phyloP scores from a whole-genome alignment of 805 yeast species.

The Nakazawaea populi region DNA sequence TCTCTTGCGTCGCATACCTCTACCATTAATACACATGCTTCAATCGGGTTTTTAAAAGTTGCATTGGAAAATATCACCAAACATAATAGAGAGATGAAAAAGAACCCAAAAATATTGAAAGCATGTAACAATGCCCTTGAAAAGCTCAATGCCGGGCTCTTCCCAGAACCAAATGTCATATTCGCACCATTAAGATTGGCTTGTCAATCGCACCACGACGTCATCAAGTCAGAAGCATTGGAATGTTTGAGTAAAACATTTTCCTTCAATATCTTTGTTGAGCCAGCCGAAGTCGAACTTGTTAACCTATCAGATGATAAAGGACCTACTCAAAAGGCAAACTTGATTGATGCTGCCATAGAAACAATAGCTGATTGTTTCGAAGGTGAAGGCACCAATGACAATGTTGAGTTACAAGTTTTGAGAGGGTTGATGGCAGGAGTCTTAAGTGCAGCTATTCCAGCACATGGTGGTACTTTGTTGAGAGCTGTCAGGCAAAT shows the following conservation, averaged over 20 bases:
- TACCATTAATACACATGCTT: constrained; percentile 16
- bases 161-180: constrained; percentile 45
- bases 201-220: constrained; percentile 62
- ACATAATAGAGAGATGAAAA: constrained; percentile 31
- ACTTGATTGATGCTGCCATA: constrained; percentile 69
- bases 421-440: constrained; percentile 89
- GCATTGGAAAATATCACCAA: constrained; percentile 25
- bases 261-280: constrained; percentile 75
- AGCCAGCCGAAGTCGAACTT: constrained; percentile 42
- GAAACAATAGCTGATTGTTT: constrained; percentile 80
- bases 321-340: constrained; percentile 15
- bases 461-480: constrained; percentile 86
- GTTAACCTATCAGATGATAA: constrained; percentile 26
- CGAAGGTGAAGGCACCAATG: constrained; percentile 90
- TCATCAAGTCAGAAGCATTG: constrained; percentile 65
- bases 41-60: constrained; percentile 25
- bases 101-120: constrained; percentile 33
- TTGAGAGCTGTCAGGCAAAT: constrained; percentile 90
- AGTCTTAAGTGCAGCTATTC: constrained; percentile 69
- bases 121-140: constrained; percentile 36
- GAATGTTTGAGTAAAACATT: constrained; percentile 85
- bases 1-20: constrained; percentile 8
- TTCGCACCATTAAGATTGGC: constrained; percentile 75
- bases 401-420: constrained; percentile 84
- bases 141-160: constrained; percentile 30